Evolutionary conservation across 352 stramenopile genomes (phyloP), one percentile per base, ranked within the genome.

Genomic region (Phytophthora chlamydospora): DNA sequence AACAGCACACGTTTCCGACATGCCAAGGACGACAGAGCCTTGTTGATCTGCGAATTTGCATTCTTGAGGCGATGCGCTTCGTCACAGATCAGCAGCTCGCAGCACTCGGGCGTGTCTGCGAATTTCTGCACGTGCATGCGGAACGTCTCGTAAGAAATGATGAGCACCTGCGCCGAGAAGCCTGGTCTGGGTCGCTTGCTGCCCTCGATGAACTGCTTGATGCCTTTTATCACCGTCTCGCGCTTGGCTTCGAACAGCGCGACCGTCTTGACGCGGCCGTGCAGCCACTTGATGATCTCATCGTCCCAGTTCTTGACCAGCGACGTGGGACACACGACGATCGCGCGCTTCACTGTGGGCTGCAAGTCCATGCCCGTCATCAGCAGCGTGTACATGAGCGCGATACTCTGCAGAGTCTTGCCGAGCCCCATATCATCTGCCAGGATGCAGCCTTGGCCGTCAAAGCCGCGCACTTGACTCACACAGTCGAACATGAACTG

Each of bases 41-140:
- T 78, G 57, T 93, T 96, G 59, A 94, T 95, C 71, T 98, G 88
- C 34, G 97, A 99, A 27, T 96, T 97, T 3, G 91, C 86, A 67
- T 99, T 99, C 73, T 99, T 99, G 0, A 99, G 81, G 38, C 97
- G 89, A 83, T 99, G 97, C 0, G 97, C 97, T 90, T 99, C 97
- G 68, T 99, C 97, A 75, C 97, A 99, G 63, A 99, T 97, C 0
- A 99, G 75, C 27, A 99, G 70, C 50, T 99, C 97, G 58, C 97
- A 99, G 29, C 84, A 83, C 6, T 61, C 71, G 38, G 84, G 83
- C 32, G 88, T 82, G 36, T 97, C 95, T 31, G 71, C 85, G 56
- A 99, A 96, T 6, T 95, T 84, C 53, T 91, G 77, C 0, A 89
- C 84, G 63, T 99, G 96, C 60, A 97, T 96, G 31, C 95, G 82